phyloP scores from a whole-genome alignment of 2,329 filamentous ascomycete genomes.

The Cladosporium sphaerospermum region DNA sequence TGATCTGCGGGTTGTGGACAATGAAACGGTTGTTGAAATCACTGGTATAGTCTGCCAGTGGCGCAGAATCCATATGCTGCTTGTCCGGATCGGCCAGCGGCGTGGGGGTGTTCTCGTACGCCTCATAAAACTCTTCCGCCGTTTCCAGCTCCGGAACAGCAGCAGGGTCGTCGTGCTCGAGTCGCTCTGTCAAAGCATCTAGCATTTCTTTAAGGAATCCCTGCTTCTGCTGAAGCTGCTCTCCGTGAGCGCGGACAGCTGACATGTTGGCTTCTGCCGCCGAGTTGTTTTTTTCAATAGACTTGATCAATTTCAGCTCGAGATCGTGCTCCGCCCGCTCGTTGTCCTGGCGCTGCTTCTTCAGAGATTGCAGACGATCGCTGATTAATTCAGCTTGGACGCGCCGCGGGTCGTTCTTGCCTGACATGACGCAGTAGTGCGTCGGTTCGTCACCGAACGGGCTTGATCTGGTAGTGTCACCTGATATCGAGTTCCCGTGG shows the following conservation, averaged over 20 bases:
- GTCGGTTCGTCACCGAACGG: conserved; percentile 90
- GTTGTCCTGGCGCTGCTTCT: conserved; percentile 71
- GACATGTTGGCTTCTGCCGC: conserved; percentile 47
- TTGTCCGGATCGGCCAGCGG: conserved; percentile 35
- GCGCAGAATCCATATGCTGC: conserved; percentile 55
- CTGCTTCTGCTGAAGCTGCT: conserved; percentile 52
- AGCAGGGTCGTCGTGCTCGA: conserved; percentile 52
- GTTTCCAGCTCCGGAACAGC: conserved; percentile 39
- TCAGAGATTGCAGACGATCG: conserved; percentile 70
- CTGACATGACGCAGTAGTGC: conserved; percentile 89
- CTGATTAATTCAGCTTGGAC: conserved; percentile 84
- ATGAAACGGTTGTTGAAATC: conserved; percentile 99
- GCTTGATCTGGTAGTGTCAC: conserved; percentile 76
- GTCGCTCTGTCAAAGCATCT: conserved; percentile 49
- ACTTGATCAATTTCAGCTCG: conserved; percentile 55
- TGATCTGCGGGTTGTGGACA: conserved; percentile 93
- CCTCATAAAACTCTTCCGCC: conserved; percentile 41
- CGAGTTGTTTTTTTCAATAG: conserved; percentile 46
- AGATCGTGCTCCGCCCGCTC: conserved; percentile 66
- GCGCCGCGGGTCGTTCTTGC: conserved; percentile 64
- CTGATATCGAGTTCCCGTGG: conserved; percentile 70
- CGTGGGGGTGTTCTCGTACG: conserved; percentile 41
- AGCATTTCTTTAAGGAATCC: conserved; percentile 55
- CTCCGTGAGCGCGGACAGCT: conserved; percentile 50
- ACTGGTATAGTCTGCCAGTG: conserved; percentile 75